phyloP scores from a whole-genome alignment of 331 rosid genomes.

The Stylosanthes scabra region DNA sequence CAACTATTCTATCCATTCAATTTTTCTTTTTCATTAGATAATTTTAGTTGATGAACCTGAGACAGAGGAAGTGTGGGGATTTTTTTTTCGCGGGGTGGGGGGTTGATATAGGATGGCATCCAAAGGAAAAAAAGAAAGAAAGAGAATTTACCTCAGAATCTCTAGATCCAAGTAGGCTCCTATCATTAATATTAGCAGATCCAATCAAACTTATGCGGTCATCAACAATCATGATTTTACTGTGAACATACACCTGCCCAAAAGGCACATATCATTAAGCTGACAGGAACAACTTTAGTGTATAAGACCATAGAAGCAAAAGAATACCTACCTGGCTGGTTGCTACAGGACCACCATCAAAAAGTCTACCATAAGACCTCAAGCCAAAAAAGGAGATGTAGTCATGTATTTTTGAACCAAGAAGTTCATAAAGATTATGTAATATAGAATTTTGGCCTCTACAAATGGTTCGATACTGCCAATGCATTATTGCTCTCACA shows the following conservation, averaged over 20 bases:
- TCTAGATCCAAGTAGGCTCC: conserved; percentile 96
- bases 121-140: background rate
- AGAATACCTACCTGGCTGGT: conserved; percentile 97
- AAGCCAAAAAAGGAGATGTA: conserved; percentile 96
- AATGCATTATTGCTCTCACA: conserved; percentile 98
- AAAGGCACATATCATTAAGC: conserved; percentile 24
- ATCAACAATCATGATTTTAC: conserved; percentile 94
- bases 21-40: no score
- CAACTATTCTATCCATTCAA: no score
- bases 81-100: no score
- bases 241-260: conserved; percentile 93
- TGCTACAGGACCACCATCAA: conserved; percentile 85
- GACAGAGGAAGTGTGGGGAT: no score
- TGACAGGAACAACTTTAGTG: conserved; percentile 29
- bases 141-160: conserved; percentile 86
- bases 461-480: conserved; percentile 98
- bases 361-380: conserved; percentile 88
- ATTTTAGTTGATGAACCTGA: no score
- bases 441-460: conserved; percentile 85
- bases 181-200: conserved; percentile 97
- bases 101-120: no score
- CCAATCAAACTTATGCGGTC: conserved; percentile 85
- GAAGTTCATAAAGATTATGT: conserved; percentile 72
- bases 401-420: conserved; percentile 82
- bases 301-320: conserved; percentile 24